Percentiles rank a stretch among this genome's conserved stretches.
Conservation (phyloP, 345 rosid genomes). For the Bruguiera parviflora region DNA sequence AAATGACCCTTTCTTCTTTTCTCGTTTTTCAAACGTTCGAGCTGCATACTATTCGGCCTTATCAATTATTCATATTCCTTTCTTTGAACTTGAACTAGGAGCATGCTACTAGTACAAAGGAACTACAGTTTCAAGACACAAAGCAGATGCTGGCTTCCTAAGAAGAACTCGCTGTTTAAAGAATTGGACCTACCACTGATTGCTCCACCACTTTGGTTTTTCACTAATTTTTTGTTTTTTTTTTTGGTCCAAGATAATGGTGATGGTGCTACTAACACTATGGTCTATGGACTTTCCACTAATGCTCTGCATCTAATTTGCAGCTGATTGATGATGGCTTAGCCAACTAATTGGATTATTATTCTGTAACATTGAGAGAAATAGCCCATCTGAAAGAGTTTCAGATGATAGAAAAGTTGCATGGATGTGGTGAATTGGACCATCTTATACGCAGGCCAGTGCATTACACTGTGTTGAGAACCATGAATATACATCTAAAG, state of each 20-base stretch:
- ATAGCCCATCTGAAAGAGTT: slow-evolving; percentile 3
- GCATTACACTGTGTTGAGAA: too few relatives aligned
- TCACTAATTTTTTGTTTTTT: background rate
- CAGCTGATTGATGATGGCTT: slow-evolving; percentile 11
- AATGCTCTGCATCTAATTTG: slow-evolving; percentile 5
- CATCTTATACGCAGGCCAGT: too few relatives aligned
- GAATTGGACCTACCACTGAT: slow-evolving; percentile 25
- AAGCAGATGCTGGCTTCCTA: slow-evolving; percentile 30
- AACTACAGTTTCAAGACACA: slow-evolving; percentile 16
- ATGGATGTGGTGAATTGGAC: too few relatives aligned
- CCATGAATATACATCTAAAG: too few relatives aligned
- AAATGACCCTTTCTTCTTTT: slow-evolving; percentile 46
- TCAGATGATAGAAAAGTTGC: too few relatives aligned
- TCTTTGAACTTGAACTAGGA: slow-evolving; percentile 32
- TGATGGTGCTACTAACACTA: slow-evolving; percentile 10
- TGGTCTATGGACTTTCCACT: slow-evolving; percentile 17
- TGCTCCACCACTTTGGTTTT: slow-evolving; percentile 22
- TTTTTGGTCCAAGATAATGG: slow-evolving; percentile 2
- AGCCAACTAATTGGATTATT: slow-evolving; percentile 20
- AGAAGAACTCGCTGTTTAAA: slow-evolving; percentile 33
- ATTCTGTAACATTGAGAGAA: slow-evolving; percentile 2
- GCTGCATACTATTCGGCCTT: slow-evolving; percentile 42
- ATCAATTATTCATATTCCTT: slow-evolving; percentile 37
- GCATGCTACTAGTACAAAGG: slow-evolving; percentile 16
- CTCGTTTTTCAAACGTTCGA: slow-evolving; percentile 72